phyloP scores from a whole-genome alignment of 2,329 filamentous ascomycete species.

The Calonectria naviculata region DNA sequence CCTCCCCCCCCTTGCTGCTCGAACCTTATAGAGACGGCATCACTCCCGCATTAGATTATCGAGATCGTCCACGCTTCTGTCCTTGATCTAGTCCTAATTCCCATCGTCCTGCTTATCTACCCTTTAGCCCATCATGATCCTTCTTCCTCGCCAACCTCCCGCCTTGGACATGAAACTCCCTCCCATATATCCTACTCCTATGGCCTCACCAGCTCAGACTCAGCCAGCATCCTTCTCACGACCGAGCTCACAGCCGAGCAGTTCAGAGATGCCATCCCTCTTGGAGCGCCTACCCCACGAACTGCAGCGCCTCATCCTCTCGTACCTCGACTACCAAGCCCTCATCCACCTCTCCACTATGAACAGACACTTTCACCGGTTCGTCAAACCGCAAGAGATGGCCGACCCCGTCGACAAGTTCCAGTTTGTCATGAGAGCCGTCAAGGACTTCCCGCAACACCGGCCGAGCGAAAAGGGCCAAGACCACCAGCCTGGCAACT shows the following conservation, averaged over 20 bases:
- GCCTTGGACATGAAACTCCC: slow-evolving; percentile 31
- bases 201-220: slow-evolving; percentile 17
- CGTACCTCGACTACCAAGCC: slow-evolving; percentile 52
- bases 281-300: slow-evolving; percentile 49
- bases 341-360: slow-evolving; percentile 52
- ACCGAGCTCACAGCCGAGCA: not conserved
- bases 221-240: slow-evolving; percentile 7
- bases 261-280: slow-evolving; percentile 33
- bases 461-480: slow-evolving; percentile 50
- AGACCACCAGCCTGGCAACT: slow-evolving; percentile 52
- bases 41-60: slow-evolving; percentile 38
- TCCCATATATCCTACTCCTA: slow-evolving; percentile 17
- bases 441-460: slow-evolving; percentile 54
- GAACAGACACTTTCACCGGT: slow-evolving; percentile 48
- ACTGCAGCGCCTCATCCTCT: slow-evolving; percentile 47
- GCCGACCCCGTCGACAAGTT: slow-evolving; percentile 50
- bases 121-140: slow-evolving; percentile 39
- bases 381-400: slow-evolving; percentile 47
- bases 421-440: slow-evolving; percentile 54
- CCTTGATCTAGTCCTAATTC: slow-evolving; percentile 14
- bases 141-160: slow-evolving; percentile 38
- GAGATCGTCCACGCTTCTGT: slow-evolving; percentile 32
- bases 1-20: slow-evolving; percentile 15
- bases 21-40: slow-evolving; percentile 38
- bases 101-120: not conserved